Evolutionary conservation across 2,329 filamentous ascomycete genomes (phyloP).

Genomic region (Apiospora arundinis): DNA sequence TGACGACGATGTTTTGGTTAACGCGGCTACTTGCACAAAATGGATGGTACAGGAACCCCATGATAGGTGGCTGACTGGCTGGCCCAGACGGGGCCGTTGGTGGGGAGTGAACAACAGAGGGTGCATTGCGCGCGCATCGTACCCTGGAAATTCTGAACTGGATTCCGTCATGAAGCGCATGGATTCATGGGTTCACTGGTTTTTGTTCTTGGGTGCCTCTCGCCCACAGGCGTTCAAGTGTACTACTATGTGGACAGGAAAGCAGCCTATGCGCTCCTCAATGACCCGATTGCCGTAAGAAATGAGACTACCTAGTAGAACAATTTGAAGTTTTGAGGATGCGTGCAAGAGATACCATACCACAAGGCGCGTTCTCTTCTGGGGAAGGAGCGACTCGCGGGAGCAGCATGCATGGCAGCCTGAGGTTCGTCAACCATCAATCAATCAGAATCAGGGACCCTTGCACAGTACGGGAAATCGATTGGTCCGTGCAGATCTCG

Average conservation of each 20-base stretch:
- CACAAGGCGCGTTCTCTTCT: background rate
- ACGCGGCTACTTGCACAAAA: conserved; percentile 9
- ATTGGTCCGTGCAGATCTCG: background rate
- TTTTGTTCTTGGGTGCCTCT: background rate
- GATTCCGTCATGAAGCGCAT: conserved; percentile 4
- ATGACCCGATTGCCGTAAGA: too few species aligned
- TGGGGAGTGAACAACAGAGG: conserved; percentile 6
- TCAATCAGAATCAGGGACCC: background rate
- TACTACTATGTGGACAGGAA: too few species aligned
- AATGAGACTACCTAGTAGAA: too few species aligned
- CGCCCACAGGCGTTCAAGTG: background rate
- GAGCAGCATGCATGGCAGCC: conserved; percentile 6
- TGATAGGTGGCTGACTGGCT: background rate
- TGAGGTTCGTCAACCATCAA: background rate
- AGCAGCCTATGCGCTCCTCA: too few species aligned
- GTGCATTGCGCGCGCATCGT: conserved; percentile 2
- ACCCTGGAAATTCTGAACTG: conserved; percentile 1
- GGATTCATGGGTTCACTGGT: background rate
- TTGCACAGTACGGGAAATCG: conserved; percentile 13
- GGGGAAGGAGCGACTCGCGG: background rate
- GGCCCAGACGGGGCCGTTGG: background rate
- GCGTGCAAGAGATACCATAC: too few species aligned
- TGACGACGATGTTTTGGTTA: conserved; percentile 5
- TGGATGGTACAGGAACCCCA: background rate
- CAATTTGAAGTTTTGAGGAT: too few species aligned